Base-by-base conservation (phyloP, 495 filamentous ascomycete species). In the Aspergillus haitiensis region DNA sequence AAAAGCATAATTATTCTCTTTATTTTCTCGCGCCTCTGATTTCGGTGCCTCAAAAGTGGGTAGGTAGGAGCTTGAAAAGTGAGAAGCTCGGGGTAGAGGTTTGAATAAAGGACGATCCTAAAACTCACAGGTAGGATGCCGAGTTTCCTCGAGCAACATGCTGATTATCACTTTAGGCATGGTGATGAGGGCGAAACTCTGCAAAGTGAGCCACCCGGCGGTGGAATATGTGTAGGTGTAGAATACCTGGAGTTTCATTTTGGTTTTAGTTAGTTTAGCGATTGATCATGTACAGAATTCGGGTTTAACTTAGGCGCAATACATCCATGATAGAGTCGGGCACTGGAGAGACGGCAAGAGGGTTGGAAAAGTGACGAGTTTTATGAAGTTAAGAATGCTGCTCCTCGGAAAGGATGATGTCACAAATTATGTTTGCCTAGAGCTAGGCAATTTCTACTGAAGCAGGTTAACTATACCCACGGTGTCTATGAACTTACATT, bases 121-220 rank as follows among this genome's bases (percentile, higher is more conserved):
- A 6, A 31, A 73, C 77, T 63, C 71, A 86, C 84, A 61, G 27
- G 84, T 79, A 35, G 82, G 70, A 64, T 83, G 72, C 21, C 84
- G 72, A 40, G 81, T 77, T 35, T 86, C 84, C 31, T 82, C 77
- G 2, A 83, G 78, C 3, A 92, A 78, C 59, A 90, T 68, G 7
- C 81, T 75, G 52, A 82, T 77, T 37, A 93, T 85, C 57, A 91
- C 77, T 39, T 83, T 82, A 0, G 90, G 90, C 21, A 84, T 83
- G 5, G 77, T 58, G 50, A 90, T 80, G 40, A 93, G 75, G 0
- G 87, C 79, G 5, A 86, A 11, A 39, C 88, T 83, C 74, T 94
- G 88, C 11, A 89, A 64, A 16, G 79, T 65, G 48, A 90, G 80
- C 88, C 87, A 91, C 62, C 74, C 82, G 7, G 85, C 75, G 21